A percentile compares a stretch with the other conserved stretches of the same genome.
Conservation (phyloP, 2,329 filamentous ascomycete species). For the Sporothrix brunneoviolacea region DNA sequence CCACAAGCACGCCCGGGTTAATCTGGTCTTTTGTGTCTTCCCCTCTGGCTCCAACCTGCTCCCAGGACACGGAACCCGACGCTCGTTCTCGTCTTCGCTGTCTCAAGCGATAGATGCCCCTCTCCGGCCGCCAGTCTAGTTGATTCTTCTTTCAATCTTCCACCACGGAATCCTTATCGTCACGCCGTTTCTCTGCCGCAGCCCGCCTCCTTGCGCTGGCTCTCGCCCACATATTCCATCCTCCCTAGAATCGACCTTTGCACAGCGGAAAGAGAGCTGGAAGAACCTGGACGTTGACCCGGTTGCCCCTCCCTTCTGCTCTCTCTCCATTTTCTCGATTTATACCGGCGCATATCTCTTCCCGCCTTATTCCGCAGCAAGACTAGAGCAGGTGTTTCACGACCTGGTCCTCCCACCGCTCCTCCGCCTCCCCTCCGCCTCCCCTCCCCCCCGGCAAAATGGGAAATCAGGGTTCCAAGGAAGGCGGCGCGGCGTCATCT, state of each 20-base stretch:
- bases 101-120: neutral
- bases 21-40: too few species aligned
- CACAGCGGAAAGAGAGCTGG: slow-evolving; percentile 11
- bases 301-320: slow-evolving; percentile 4
- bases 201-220: slow-evolving; percentile 38
- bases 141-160: slow-evolving; percentile 27
- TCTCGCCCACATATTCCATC: slow-evolving; percentile 46
- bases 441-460: slow-evolving; percentile 37
- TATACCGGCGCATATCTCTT: too few species aligned
- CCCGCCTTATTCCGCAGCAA: neutral
- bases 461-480: slow-evolving; percentile 70
- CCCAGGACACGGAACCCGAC: neutral
- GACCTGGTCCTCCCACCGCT: neutral
- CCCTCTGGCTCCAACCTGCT: too few species aligned
- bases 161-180: slow-evolving; percentile 46
- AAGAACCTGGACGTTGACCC: neutral
- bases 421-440: slow-evolving; percentile 19
- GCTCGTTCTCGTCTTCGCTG: neutral
- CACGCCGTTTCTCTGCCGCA: slow-evolving; percentile 38
- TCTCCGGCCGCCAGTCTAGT: neutral
- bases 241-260: slow-evolving; percentile 39
- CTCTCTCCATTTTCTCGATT: too few species aligned
- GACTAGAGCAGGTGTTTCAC: neutral
- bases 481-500: slow-evolving; percentile 40
- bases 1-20: slow-evolving; percentile 1